Evolutionary conservation across 192 early-diverging fungal species (phyloP).

Genomic region (Mortierella hygrophila): DNA sequence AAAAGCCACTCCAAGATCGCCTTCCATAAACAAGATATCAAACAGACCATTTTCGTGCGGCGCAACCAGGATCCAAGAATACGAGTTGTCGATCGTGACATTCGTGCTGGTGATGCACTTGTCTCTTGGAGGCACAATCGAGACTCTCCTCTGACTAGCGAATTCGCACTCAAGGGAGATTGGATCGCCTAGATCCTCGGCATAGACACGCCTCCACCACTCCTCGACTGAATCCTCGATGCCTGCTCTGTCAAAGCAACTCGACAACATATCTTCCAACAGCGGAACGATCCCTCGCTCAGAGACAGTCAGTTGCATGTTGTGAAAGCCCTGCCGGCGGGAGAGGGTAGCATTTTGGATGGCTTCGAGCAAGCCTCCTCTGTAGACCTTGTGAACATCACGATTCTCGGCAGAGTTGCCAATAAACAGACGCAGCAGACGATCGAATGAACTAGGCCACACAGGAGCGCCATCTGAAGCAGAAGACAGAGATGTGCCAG

Average conservation of each 20-base stretch:
- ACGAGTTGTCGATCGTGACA: background rate
- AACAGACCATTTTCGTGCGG: constrained; percentile 9
- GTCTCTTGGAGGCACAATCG: background rate
- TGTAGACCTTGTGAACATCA: constrained; percentile 26
- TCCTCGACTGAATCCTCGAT: constrained; percentile 18
- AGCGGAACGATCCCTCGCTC: background rate
- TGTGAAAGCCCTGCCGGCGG: background rate
- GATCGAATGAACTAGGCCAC: background rate
- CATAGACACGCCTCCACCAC: constrained; percentile 13
- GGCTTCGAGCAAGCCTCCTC: background rate
- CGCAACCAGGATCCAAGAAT: constrained; percentile 28
- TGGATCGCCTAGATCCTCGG: background rate
- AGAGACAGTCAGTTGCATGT: constrained; percentile 9
- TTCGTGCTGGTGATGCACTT: background rate
- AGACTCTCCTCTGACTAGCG: background rate
- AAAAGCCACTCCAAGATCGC: background rate
- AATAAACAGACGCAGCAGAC: constrained; percentile 14
- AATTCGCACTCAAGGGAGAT: constrained; percentile 35
- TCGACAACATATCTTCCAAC: constrained; percentile 15
- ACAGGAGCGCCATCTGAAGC: background rate
- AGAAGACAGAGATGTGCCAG: background rate
- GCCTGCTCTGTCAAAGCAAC: constrained; percentile 22
- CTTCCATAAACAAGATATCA: constrained; percentile 6
- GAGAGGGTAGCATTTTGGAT: constrained; percentile 14
- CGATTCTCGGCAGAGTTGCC: constrained; percentile 22